A percentile compares a stretch with the other conserved stretches of the same genome.
Conservation (phyloP, 306 rosid genomes). For the Geum urbanum region DNA sequence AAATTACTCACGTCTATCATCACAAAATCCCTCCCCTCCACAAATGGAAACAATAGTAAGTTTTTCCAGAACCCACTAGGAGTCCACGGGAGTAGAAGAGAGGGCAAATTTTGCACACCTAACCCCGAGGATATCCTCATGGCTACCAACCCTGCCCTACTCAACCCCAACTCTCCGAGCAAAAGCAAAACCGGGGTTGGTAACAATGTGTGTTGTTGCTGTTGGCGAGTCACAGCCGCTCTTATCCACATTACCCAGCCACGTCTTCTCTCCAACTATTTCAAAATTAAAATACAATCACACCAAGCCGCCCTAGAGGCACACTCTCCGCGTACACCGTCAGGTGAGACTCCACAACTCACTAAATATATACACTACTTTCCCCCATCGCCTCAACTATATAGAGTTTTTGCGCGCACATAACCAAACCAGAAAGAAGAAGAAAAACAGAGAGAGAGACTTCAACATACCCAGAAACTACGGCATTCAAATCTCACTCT, state of each 20-base stretch:
- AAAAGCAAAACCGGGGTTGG: neutral
- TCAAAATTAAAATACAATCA: neutral
- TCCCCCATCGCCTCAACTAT: neutral
- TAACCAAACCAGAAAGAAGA: neutral
- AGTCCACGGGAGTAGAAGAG: no score
- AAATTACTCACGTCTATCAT: no score
- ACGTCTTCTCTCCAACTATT: neutral
- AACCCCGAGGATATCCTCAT: neutral
- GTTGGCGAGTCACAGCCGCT: neutral
- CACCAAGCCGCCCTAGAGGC: neutral
- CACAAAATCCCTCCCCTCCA: neutral
- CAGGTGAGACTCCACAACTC: neutral
- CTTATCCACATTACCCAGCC: neutral
- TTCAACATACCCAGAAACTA: neutral
- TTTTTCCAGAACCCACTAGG: neutral
- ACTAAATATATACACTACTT: neutral
- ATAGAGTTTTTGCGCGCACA: neutral
- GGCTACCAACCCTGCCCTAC: neutral
- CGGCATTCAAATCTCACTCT: neutral
- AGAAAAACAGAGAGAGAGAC: neutral
- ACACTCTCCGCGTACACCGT: neutral
- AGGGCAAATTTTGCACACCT: neutral
- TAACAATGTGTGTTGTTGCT: neutral
- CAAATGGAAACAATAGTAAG: no score
- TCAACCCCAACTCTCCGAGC: neutral